phyloP scores from a whole-genome alignment of 2,329 filamentous ascomycete genomes.

The Nigrospora osmanthi region DNA sequence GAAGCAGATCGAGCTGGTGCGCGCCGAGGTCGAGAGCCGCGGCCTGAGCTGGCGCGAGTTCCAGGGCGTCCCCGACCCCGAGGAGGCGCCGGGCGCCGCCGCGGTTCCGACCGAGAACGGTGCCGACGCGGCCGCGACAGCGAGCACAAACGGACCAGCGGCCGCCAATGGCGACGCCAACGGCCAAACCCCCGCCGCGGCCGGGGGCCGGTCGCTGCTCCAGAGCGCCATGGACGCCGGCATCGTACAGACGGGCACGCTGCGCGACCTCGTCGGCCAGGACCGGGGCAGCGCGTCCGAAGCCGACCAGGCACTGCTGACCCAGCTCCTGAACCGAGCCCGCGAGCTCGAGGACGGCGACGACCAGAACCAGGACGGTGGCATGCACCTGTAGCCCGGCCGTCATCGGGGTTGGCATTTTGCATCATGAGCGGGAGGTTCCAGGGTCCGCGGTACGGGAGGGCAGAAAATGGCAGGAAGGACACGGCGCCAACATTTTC shows the following conservation, averaged over 20 bases:
- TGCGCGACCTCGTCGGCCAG: constrained; percentile 43
- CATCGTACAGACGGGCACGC: constrained; percentile 50
- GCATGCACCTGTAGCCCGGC: constrained; percentile 51
- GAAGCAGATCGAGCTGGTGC: constrained; percentile 56
- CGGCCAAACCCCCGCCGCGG: neutral
- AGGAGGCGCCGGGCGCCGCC: constrained; percentile 4
- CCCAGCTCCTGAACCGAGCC: too few species aligned
- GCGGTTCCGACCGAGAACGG: too few species aligned
- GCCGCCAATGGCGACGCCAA: neutral
- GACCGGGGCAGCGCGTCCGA: constrained; percentile 44
- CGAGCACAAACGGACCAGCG: neutral
- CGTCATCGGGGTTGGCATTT: too few species aligned
- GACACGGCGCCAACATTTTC: too few species aligned
- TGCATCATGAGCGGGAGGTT: too few species aligned
- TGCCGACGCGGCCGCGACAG: neutral
- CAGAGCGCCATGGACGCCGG: constrained; percentile 20
- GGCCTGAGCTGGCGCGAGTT: constrained; percentile 52
- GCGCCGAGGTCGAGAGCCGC: constrained; percentile 53
- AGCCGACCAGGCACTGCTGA: too few species aligned
- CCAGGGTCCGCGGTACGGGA: too few species aligned
- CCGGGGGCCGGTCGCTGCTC: neutral
- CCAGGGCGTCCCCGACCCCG: constrained; percentile 34
- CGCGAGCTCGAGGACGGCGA: constrained; percentile 28
- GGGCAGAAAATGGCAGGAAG: too few species aligned
- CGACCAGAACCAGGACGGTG: constrained; percentile 40